Conservation (phyloP, 2,329 filamentous ascomycete genomes). For the Akanthomyces lecanii region DNA sequence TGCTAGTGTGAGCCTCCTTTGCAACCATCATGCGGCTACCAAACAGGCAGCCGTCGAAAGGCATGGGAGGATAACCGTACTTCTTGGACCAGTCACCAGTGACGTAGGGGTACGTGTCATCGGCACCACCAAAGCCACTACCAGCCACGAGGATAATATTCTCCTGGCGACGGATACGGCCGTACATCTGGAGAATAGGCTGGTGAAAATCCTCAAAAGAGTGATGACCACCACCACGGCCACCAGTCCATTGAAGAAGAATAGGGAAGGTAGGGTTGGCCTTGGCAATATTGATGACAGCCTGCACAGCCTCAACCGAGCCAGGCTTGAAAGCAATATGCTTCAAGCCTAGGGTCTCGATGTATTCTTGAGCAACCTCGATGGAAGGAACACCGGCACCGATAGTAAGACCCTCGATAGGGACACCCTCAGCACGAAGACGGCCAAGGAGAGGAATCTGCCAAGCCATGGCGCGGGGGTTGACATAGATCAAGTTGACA, state of each 20-base stretch:
- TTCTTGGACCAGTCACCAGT: slow-evolving; percentile 84
- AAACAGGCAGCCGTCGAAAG: slow-evolving; percentile 87
- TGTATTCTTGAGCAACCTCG: slow-evolving; percentile 90
- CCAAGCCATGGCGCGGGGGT: slow-evolving; percentile 85
- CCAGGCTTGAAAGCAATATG: slow-evolving; percentile 95
- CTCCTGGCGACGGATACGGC: slow-evolving; percentile 74
- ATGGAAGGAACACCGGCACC: slow-evolving; percentile 91
- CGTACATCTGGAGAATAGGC: slow-evolving; percentile 87
- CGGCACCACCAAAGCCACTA: slow-evolving; percentile 84
- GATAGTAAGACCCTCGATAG: slow-evolving; percentile 88
- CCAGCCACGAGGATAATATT: slow-evolving; percentile 89
- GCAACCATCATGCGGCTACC: slow-evolving; percentile 94
- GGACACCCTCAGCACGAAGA: slow-evolving; percentile 78
- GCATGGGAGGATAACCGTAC: slow-evolving; percentile 87
- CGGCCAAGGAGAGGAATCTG: slow-evolving; percentile 81
- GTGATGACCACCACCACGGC: slow-evolving; percentile 89
- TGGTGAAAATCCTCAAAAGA: slow-evolving; percentile 95
- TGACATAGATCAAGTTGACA: slow-evolving; percentile 88
- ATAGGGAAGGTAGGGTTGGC: slow-evolving; percentile 94
- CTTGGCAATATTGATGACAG: slow-evolving; percentile 88
- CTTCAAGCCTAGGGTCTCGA: slow-evolving; percentile 85
- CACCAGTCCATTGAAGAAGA: slow-evolving; percentile 91
- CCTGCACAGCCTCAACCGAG: slow-evolving; percentile 80
- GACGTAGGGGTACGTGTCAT: slow-evolving; percentile 89
- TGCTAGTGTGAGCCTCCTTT: slow-evolving; percentile 86